Evolutionary conservation across 805 yeast species (phyloP), one percentile per base, ranked within the genome.

Genomic region (Vanderwaltozyma yarrowii): DNA sequence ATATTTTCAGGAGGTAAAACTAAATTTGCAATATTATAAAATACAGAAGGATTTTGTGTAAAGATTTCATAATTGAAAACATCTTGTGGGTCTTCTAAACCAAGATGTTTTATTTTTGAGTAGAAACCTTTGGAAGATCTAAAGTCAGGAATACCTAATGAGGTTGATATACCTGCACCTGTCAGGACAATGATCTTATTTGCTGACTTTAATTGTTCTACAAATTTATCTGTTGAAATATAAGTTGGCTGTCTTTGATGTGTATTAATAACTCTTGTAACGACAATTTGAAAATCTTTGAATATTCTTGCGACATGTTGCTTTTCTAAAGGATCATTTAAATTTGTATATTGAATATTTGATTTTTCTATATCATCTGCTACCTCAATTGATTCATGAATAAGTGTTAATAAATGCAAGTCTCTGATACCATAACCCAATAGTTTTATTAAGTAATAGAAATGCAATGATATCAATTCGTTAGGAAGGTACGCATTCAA

Each of bases 151-250:
- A 86, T 87, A 7, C 96, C 96, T 38, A 86, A 62, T 1, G 86
- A 76, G 3, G 96, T 86, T 26, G 94, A 82, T 38, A 87, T 85
- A 18, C 96, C 96, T 0, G 96, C 96, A 13, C 96, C 96, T 0
- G 95, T 84, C 17, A 87, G 57, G 0, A 87, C 87, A 41, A 88
- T 51, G 10, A 87, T 69, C 30, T 74, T 78, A 12, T 68, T 53
- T 0, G 92, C 74, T 6, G 61, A 62, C n/a, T 64, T 46, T 17
- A 88, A 65, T 27, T 71, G 70, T 2, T 63, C 65, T 2, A 74
- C 58, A 2, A 80, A 74, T 42, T 78, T 75, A 10, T 77, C 80
- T 2, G 84, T 49, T 0, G 80, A 73, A 37, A 66, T 60, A 46
- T 81, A 74, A 37, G 66, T 58, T 2, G 70, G 66, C 18, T 80